phyloP scores from a whole-genome alignment of 2,329 filamentous ascomycete genomes.

The Ceratocystis variospora region DNA sequence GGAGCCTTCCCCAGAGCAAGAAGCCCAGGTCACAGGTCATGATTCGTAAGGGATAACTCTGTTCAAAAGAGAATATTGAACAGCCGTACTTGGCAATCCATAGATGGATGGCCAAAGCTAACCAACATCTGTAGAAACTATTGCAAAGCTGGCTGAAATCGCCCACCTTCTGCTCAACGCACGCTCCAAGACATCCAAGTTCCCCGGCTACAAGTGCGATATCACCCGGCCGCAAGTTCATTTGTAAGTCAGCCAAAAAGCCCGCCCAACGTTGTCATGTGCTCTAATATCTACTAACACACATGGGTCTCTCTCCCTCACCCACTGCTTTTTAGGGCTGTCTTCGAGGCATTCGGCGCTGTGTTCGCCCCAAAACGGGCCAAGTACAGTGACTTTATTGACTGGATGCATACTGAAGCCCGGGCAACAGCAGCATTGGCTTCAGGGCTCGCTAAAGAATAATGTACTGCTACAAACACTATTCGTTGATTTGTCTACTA shows the following conservation, averaged over 20 bases:
- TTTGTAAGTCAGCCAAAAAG: constrained; percentile 12
- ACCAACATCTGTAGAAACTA: constrained; percentile 43
- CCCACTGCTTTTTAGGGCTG: constrained; percentile 37
- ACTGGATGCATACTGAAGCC: constrained; percentile 48
- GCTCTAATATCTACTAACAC: not conserved
- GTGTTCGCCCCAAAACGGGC: constrained; percentile 62
- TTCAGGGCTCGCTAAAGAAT: not conserved
- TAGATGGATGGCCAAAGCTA: constrained; percentile 18
- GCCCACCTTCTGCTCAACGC: constrained; percentile 51
- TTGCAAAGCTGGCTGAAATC: constrained; percentile 51
- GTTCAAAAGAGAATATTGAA: not conserved
- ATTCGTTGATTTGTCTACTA: not conserved
- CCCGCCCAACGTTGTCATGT: no score
- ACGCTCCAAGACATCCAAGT: constrained; percentile 31
- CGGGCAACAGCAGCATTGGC: constrained; percentile 22
- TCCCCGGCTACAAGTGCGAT: constrained; percentile 43
- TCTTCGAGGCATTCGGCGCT: constrained; percentile 52
- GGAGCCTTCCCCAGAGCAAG: constrained; percentile 42
- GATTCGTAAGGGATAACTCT: constrained; percentile 37
- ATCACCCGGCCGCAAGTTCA: constrained; percentile 15
- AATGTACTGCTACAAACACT: not conserved
- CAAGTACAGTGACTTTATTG: constrained; percentile 47
- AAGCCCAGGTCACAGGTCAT: constrained; percentile 48
- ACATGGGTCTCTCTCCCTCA: not conserved
- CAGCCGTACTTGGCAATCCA: not conserved